Conservation (phyloP, 1,139 yeast genomes). For the Chernovozyma aurita region DNA sequence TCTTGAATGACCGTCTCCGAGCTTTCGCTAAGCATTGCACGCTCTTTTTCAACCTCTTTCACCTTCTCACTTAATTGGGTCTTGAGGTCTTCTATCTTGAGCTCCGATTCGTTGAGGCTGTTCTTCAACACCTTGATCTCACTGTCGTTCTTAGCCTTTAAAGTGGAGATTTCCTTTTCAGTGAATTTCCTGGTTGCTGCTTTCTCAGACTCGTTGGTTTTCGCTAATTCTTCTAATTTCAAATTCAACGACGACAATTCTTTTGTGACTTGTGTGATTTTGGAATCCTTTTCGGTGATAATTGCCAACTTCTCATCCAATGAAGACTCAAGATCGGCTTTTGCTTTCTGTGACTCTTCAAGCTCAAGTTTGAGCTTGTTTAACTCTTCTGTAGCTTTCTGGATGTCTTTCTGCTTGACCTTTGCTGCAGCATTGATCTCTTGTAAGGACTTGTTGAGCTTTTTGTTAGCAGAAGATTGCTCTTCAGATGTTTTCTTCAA, state of each 20-base stretch:
- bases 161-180: constrained; percentile 1
- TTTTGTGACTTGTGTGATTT: background rate
- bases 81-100: constrained; percentile 10
- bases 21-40: constrained; percentile 41
- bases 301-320: background rate
- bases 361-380: background rate
- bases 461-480: background rate
- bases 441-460: background rate
- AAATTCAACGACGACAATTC: background rate
- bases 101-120: constrained; percentile 8
- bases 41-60: constrained; percentile 47
- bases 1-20: constrained; percentile 48
- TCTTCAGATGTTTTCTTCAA: background rate
- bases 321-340: background rate
- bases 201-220: background rate
- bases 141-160: constrained; percentile 4
- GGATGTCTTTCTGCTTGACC: background rate
- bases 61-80: constrained; percentile 25
- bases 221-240: background rate
- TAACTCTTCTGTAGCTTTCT: background rate
- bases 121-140: constrained; percentile 9
- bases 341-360: background rate
- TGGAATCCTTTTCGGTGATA: background rate
- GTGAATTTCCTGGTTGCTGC: background rate
- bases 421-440: background rate